Evolutionary conservation across 768 basidiomycete species (phyloP), one percentile per base, ranked within the genome.

Genomic region (Collybiopsis luxurians): DNA sequence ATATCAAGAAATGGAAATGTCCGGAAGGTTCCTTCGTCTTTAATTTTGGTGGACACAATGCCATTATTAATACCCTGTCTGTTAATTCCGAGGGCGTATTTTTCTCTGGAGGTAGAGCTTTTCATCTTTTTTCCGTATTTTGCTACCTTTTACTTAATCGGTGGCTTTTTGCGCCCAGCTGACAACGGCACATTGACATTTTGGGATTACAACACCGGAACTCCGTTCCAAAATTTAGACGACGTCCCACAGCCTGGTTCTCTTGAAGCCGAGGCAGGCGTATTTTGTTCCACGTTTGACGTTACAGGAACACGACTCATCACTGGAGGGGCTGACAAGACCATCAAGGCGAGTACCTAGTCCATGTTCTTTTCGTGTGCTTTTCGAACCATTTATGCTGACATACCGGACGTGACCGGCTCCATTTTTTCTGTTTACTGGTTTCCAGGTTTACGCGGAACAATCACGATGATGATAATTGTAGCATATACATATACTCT

Each of bases 1-100:
- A 98, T 71, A 98, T 99, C 76, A 99, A 99, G 69, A 98, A 98
- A 71, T 99, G 96, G 96, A 97, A 96, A 65, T 98, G 94, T 64
- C 97, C 97, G 4, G 93, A 98, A 61, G 97, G 97, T 45, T 71
- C 84, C 2, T 98, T 99, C 61, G 96, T 98, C 2, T 92, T 90
- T 80, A 99, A 98, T 73, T 97, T 98, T 70, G 78, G 84, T 43
- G 97, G 97, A 0, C 97, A 98, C 70, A 94, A 97, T 59, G 92
- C 95, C 2, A 98, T 98, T 72, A 92, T 99, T 79, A 99, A 99
- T 71, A 95, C 94, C 5, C 67, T 98, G 56, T 86, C 88, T 11
- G 91, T 98, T 63, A 99, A 98, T 64, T 78, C 90, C 34, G 97
- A 99, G 61, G 95, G 96, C 38, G 97, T 98, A 31, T 87, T 98